Evolutionary conservation across 2,329 filamentous ascomycete species (phyloP).

Genomic region (Verticillium isaacii): DNA sequence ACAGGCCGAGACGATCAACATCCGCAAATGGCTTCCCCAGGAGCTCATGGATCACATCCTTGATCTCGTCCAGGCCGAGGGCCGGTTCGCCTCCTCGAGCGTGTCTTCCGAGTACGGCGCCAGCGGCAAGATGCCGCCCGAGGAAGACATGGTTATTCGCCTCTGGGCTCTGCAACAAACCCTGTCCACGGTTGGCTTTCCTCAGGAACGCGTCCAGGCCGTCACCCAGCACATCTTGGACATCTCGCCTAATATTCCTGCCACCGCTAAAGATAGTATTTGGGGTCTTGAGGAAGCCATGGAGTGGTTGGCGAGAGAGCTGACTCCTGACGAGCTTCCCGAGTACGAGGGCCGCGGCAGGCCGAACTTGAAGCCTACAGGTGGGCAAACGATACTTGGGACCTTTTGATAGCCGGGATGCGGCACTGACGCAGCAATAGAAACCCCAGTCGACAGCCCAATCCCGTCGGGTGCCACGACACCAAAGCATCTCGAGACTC

Average conservation of each 20-base stretch:
- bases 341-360: constrained; percentile 57
- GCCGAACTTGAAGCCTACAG: constrained; percentile 28
- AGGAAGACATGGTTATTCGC: constrained; percentile 74
- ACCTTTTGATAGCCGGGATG: background rate
- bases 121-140: constrained; percentile 53
- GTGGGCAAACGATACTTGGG: constrained; percentile 14
- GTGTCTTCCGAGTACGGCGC: constrained; percentile 33
- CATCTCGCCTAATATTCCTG: constrained; percentile 57
- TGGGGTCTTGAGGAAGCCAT: constrained; percentile 87
- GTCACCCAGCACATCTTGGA: constrained; percentile 63
- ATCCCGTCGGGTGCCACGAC: constrained; percentile 45
- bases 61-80: constrained; percentile 65
- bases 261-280: constrained; percentile 57
- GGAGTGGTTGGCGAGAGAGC: constrained; percentile 85
- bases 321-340: constrained; percentile 62
- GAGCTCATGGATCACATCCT: constrained; percentile 76
- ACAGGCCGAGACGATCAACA: constrained; percentile 70
- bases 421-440: constrained; percentile 18
- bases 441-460: constrained; percentile 46
- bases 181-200: constrained; percentile 65
- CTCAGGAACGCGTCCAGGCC: constrained; percentile 55
- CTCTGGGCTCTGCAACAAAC: constrained; percentile 81
- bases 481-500: constrained; percentile 33
- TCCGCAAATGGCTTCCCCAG: constrained; percentile 72
- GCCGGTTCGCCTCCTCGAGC: constrained; percentile 49